A percentile compares a stretch with the other conserved stretches of the same genome.
phyloP scores from a whole-genome alignment of 306 rosid species.

The Begonia peltatifolia region DNA sequence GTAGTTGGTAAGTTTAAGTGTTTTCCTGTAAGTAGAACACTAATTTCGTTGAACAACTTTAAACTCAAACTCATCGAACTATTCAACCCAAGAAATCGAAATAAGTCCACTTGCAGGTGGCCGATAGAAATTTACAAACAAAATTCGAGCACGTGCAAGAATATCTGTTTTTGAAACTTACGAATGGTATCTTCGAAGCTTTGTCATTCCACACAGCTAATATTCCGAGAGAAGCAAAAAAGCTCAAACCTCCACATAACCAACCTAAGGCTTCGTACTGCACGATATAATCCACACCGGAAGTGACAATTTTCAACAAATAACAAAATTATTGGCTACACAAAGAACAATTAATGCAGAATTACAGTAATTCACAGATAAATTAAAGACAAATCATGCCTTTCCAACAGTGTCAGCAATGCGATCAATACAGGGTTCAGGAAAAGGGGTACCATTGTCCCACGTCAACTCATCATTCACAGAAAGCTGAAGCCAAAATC shows the following conservation, averaged over 20 bases:
- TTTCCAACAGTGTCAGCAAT: conserved; percentile 90
- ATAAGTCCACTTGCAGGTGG: too few relatives aligned
- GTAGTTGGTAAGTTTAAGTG: too few relatives aligned
- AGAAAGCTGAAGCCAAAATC: conserved; percentile 33
- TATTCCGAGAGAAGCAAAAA: conserved; percentile 54
- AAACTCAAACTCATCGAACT: too few relatives aligned
- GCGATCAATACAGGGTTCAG: conserved; percentile 94
- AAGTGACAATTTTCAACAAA: too few relatives aligned
- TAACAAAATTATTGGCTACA: too few relatives aligned
- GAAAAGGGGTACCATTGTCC: conserved; percentile 91
- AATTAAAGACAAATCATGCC: conserved; percentile 16
- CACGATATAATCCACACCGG: background rate
- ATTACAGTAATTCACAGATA: background rate
- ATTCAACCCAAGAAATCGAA: too few relatives aligned
- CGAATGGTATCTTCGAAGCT: conserved; percentile 75
- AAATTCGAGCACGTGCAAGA: background rate
- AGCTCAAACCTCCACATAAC: conserved; percentile 84
- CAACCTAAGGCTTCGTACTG: conserved; percentile 95
- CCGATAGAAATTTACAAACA: too few relatives aligned
- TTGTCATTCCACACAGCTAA: conserved; percentile 83
- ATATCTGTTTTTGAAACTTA: conserved; percentile 21
- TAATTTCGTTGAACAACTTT: too few relatives aligned
- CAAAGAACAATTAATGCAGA: too few relatives aligned
- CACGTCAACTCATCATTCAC: conserved; percentile 74
- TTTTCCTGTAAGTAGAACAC: too few relatives aligned